A percentile compares a stretch with the other conserved stretches of the same genome.
These are phyloP conservation scores for Colletotrichum echinochloae DNA, from an alignment of 2,329 filamentous ascomycete species.

Conservation along the genomic window DNA sequence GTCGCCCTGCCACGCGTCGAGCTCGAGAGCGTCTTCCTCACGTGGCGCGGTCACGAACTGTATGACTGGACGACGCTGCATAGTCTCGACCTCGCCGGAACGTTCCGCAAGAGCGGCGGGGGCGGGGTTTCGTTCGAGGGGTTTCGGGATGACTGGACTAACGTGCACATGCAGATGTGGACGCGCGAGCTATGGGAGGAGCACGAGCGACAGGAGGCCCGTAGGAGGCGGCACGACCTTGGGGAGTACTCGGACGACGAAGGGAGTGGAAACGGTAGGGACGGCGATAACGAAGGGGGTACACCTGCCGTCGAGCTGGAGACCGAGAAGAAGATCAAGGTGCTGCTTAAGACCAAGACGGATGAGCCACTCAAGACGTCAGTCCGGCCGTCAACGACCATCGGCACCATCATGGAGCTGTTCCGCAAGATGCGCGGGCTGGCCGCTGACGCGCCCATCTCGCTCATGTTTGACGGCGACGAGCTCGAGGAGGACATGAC, in stretches of 20 bases:
- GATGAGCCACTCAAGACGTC: slow-evolving; percentile 63
- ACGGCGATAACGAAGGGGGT: slow-evolving; percentile 37
- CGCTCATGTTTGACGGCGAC: slow-evolving; percentile 82
- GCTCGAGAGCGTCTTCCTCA: slow-evolving; percentile 75
- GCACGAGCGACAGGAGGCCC: slow-evolving; percentile 62
- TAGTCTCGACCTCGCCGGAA: slow-evolving; percentile 69
- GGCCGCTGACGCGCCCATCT: slow-evolving; percentile 63
- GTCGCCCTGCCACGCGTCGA: slow-evolving; percentile 53
- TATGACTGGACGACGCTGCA: slow-evolving; percentile 82
- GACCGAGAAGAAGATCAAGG: slow-evolving; percentile 55
- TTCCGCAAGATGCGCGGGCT: slow-evolving; percentile 70
- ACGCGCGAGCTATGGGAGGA: slow-evolving; percentile 71
- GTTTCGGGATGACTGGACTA: slow-evolving; percentile 62
- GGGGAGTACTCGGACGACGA: slow-evolving; percentile 55
- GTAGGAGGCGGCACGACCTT: slow-evolving; percentile 56
- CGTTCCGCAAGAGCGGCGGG: slow-evolving; percentile 56
- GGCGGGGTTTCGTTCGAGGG: slow-evolving; percentile 52
- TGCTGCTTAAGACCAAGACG: slow-evolving; percentile 67
- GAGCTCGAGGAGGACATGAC: slow-evolving; percentile 69
- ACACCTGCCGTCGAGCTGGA: slow-evolving; percentile 41
- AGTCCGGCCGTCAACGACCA: slow-evolving; percentile 66
- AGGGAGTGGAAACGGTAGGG: slow-evolving; percentile 38
- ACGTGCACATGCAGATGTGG: slow-evolving; percentile 83
- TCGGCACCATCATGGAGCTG: slow-evolving; percentile 71
- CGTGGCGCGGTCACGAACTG: slow-evolving; percentile 79